Evolutionary conservation across 768 basidiomycete species (phyloP), one percentile per base, ranked within the genome.

Genomic region (Tubosaeta brunneosetosa): DNA sequence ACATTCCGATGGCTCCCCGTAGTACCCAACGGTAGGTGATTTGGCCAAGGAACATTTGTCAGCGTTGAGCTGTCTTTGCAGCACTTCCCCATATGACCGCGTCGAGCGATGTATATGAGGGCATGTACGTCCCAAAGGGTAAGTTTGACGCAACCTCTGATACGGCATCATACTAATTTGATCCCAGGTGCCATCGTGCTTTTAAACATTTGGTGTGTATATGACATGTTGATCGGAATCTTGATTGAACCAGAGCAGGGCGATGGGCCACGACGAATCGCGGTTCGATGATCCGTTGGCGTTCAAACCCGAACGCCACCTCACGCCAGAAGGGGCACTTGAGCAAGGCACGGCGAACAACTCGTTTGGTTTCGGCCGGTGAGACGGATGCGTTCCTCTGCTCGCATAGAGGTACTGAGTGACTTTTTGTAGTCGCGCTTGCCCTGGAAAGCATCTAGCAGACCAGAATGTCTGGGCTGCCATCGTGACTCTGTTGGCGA

Each of bases 221-320:
- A 47, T 36, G 7, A 14, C 46, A 7, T 26, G 12, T 31, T 10
- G 14, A 1, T 6, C 2, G 11, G 19, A 12, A 16, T 43, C 27
- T 7, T 14, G 16, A 31, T 36, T 58, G 37, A 67, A 3, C 22
- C 22, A 6, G 26, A 3, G 9, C 32, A 79, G 76, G 74, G 73
- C 69, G 6, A 75, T 77, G 33, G 69, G 75, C 16, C 82, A 80
- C 50, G 78, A 85, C 59, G 73, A 75, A 48, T 63, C 57, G 3
- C 66, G 71, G 38, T 85, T 82, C 65, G 74, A 76, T 7, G 73
- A 83, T 32, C 76, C 84, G 5, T 73, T 73, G 51, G 57, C 59
- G 7, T 84, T 84, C 67, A 71, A 74, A 25, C 83, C 85, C 6
- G 79, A 83, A 54, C 73, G 84, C 36, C 81, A 79, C 67, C 60